Evolutionary conservation across 495 filamentous ascomycete genomes (phyloP).

Genomic region (Tuber borchii): DNA sequence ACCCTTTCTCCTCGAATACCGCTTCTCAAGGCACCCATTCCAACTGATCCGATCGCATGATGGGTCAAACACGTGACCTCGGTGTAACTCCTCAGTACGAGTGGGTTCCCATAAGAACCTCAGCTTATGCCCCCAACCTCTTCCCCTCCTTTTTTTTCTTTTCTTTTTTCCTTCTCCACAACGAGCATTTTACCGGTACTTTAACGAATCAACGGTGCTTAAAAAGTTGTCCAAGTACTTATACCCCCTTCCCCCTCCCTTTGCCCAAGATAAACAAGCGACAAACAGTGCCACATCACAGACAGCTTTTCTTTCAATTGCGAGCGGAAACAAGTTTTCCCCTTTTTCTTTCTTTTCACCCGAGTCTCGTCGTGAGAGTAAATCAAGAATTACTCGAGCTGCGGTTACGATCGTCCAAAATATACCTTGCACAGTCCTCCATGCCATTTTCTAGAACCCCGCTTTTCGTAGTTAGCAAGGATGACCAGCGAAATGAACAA

Average conservation of each 20-base stretch:
- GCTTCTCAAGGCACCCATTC: background rate
- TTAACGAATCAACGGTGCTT: background rate
- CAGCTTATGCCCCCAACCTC: background rate
- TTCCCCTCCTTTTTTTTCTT: background rate
- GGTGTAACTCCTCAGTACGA: background rate
- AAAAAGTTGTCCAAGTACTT: background rate
- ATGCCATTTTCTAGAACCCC: slow-evolving; percentile 33
- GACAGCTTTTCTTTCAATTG: background rate
- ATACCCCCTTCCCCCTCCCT: background rate
- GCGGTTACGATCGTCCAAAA: background rate
- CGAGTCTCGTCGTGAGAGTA: background rate
- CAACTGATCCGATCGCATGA: background rate
- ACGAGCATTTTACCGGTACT: background rate
- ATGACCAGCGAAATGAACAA: slow-evolving; percentile 38
- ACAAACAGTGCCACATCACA: background rate
- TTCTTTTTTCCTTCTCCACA: slow-evolving; percentile 3
- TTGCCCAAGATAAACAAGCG: background rate
- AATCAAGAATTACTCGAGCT: background rate
- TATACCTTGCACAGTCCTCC: slow-evolving; percentile 12
- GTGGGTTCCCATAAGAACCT: background rate
- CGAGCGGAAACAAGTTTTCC: background rate
- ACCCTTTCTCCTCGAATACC: background rate
- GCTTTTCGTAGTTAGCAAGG: slow-evolving; percentile 22
- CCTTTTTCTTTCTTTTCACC: background rate
- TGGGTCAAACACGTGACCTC: background rate